Evolutionary conservation across 2,329 filamentous ascomycete species (phyloP).

Genomic region (Diaporthe sp.): DNA sequence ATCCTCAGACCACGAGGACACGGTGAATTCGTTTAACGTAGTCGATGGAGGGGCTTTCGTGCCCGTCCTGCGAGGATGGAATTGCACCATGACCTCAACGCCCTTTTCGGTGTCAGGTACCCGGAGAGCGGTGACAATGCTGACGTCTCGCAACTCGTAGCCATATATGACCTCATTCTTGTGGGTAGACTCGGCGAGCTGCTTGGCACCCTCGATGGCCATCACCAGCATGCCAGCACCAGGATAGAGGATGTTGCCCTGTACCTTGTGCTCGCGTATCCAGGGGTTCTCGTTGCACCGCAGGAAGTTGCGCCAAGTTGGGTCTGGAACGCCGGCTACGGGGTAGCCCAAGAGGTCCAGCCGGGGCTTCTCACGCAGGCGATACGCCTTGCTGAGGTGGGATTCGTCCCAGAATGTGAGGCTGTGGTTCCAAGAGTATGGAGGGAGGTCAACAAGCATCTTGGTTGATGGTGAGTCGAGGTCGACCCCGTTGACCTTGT

Average conservation of each 20-base stretch:
- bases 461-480: neutral
- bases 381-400: slow-evolving; percentile 49
- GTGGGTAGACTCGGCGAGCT: slow-evolving; percentile 8
- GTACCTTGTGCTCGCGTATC: slow-evolving; percentile 69
- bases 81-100: slow-evolving; percentile 41
- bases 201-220: slow-evolving; percentile 21
- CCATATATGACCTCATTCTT: slow-evolving; percentile 33
- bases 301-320: slow-evolving; percentile 63
- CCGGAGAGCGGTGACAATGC: slow-evolving; percentile 40
- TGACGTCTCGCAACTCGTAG: slow-evolving; percentile 42
- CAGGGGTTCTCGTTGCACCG: slow-evolving; percentile 65
- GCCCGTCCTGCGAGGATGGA: slow-evolving; percentile 37
- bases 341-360: slow-evolving; percentile 61
- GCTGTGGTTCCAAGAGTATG: slow-evolving; percentile 37
- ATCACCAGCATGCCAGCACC: slow-evolving; percentile 66
- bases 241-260: slow-evolving; percentile 68
- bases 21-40: neutral
- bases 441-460: slow-evolving; percentile 33
- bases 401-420: slow-evolving; percentile 36
- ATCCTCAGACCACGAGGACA: slow-evolving; percentile 25
- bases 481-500: slow-evolving; percentile 41
- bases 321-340: slow-evolving; percentile 58
- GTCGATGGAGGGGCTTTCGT: slow-evolving; percentile 32
- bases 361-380: slow-evolving; percentile 53
- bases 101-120: slow-evolving; percentile 41